Base-by-base conservation (phyloP, 2,329 filamentous ascomycete genomes). In the Penicillium expansum region DNA sequence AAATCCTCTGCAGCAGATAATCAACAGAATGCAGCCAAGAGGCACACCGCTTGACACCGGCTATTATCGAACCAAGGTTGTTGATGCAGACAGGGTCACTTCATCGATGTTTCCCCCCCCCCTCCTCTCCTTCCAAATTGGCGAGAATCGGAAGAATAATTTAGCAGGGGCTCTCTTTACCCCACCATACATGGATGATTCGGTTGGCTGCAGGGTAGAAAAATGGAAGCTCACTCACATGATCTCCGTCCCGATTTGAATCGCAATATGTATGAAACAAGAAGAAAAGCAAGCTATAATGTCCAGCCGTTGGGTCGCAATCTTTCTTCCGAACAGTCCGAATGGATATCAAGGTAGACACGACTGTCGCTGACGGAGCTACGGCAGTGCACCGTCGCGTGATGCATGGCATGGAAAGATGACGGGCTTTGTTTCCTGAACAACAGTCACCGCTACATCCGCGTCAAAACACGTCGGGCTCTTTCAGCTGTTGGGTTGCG, bases 251-350 rank as follows among this genome's bases (percentile, higher is more conserved):
- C 24, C 48, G 38, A 47, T 60, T 55, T 44, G 43, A 44, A 56
- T 52, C 27, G 41, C 16, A 55, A 55, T 51, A 43, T 50, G 47
- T 29, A 37, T 43, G 43, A 54, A 41, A 39, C 29, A 22, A 55
- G 22, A n/a, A 30, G 38, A 35, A 47, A 33, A 13, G 30, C 4
- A 33, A 13, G 13, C 30, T 24, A 22, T 38, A 20, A 38, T 37
- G 47, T 48, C 20, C 49, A 35, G 24, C 22, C 37, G 56, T 55
- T 48, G 51, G 56, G 56, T 55, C 44, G 51, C 54, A 56, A 56
- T 52, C 42, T 51, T 47, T 42, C 42, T 63, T 72, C 71, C 71
- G 68, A 66, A 60, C 59, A 60, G 59, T 71, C 71, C 70, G 71
- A 72, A 66, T 73, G 71, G 70, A 59, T 56, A 53, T 64, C 47